Evolutionary conservation across 1,284 basidiomycete species (phyloP), one percentile per base, ranked within the genome.

Genomic region (Cerrena zonata): DNA sequence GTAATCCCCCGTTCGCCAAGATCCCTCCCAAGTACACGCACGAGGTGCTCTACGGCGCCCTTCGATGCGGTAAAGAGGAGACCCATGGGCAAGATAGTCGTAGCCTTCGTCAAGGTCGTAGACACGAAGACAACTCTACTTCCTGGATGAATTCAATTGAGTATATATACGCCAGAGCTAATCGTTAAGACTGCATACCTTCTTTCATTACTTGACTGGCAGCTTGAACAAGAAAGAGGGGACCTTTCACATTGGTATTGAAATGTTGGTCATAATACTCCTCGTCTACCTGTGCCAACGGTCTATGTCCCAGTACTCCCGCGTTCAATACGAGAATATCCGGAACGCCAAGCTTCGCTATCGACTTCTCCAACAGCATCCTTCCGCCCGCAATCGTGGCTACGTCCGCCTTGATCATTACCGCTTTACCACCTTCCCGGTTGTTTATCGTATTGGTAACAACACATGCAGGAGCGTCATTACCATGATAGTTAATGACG

Each of bases 281-380:
- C 61, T 82, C 79, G 51, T 78, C 76, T 15, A 77, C 60, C 23
- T 77, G 73, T 19, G 64, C 62, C 11, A 82, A 60, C 15, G 67
- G 61, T 53, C 66, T 73, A 56, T 66, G 70, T 2, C 73, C 74
- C 75, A 79, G 77, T 44, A 79, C 65, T 1, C 74, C 76, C 2
- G 79, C 76, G 56, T 80, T 81, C 52, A 80, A 65, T 2, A 80
- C 71, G 23, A 83, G 61, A 55, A 83, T 78, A 58, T 82, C 79
- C 50, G 82, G 61, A 51, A 67, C 69, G 4, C 79, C 77, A 50
- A 78, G 77, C 12, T 67, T 64, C 53, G 69, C 70, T 15, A 78
- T 58, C 2, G 77, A 70, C 57, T 74, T 72, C 42, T 76, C 69
- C 11, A 81, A 55, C 19, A 81, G 67, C 5, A 58, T 48, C 49